phyloP scores from a whole-genome alignment of 2,329 filamentous ascomycete genomes.

The Chaetomiaceae sp. region DNA sequence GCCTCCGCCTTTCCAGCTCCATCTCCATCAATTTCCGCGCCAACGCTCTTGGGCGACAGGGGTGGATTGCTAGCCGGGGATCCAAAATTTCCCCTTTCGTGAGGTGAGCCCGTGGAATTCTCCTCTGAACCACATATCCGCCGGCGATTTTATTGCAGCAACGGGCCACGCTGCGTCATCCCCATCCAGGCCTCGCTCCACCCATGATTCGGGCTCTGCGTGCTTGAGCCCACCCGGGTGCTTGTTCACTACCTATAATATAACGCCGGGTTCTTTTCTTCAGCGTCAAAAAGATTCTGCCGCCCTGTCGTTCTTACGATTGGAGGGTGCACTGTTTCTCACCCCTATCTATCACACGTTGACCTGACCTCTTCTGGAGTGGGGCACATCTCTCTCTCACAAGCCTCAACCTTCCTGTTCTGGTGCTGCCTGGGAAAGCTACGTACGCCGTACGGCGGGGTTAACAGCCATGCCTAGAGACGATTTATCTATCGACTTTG shows the following conservation, averaged over 20 bases:
- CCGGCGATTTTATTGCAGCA: background rate
- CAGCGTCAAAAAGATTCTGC: background rate
- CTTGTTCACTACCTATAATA: background rate
- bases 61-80: slow-evolving; percentile 6
- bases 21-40: slow-evolving; percentile 1
- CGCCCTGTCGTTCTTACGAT: background rate
- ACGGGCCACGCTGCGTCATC: slow-evolving; percentile 16
- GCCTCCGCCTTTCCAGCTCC: slow-evolving; percentile 10
- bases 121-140: slow-evolving; percentile 15
- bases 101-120: slow-evolving; percentile 23
- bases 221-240: background rate
- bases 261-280: background rate
- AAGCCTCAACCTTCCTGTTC: too few species aligned
- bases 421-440: too few species aligned
- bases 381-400: background rate
- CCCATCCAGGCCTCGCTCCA: slow-evolving; percentile 10
- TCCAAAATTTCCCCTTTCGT: slow-evolving; percentile 6
- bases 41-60: slow-evolving; percentile 8
- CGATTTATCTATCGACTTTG: slow-evolving; percentile 67
- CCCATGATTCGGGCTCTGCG: slow-evolving; percentile 1
- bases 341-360: background rate
- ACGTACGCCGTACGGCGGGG: slow-evolving; percentile 23
- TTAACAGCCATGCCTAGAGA: slow-evolving; percentile 70
- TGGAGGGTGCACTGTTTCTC: background rate
- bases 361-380: slow-evolving; percentile 3